Conservation (phyloP, 1,284 basidiomycete genomes). For the Pyrrhoderma noxium region DNA sequence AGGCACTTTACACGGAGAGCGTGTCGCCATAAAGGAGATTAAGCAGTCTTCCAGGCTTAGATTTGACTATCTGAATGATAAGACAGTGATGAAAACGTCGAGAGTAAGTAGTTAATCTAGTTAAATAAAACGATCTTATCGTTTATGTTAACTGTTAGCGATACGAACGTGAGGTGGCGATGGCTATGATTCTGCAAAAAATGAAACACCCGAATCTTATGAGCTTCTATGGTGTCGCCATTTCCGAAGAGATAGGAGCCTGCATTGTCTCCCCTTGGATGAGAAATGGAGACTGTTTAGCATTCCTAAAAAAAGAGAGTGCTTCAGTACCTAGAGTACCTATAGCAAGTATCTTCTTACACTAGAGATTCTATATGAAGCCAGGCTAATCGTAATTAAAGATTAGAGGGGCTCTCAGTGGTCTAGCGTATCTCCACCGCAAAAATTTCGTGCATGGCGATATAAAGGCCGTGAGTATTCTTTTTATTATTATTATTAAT, state of each 20-base stretch:
- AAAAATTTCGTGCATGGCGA: constrained; percentile 7
- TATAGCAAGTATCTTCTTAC: background rate
- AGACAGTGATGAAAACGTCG: background rate
- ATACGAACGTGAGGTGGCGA: background rate
- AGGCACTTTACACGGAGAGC: background rate
- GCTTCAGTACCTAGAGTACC: background rate
- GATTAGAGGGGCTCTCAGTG: constrained; percentile 5
- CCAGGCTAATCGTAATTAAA: background rate
- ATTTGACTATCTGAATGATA: background rate
- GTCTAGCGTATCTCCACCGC: constrained; percentile 4
- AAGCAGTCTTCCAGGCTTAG: background rate
- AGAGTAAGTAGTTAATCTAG: background rate
- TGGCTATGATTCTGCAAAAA: background rate
- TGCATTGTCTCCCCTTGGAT: constrained; percentile 13
- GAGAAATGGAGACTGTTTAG: constrained; percentile 8
- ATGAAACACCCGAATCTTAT: background rate
- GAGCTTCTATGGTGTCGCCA: background rate
- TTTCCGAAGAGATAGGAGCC: background rate
- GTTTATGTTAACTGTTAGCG: background rate
- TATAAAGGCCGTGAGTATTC: constrained; percentile 7
- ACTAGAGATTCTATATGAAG: too few species aligned
- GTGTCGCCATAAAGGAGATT: background rate
- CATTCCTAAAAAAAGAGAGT: background rate
- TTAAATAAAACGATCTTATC: background rate
- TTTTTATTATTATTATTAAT: too few species aligned